Evolutionary conservation across 2,329 filamentous ascomycete genomes (phyloP), one percentile per base, ranked within the genome.

Genomic region (Lachnellula hyalina): DNA sequence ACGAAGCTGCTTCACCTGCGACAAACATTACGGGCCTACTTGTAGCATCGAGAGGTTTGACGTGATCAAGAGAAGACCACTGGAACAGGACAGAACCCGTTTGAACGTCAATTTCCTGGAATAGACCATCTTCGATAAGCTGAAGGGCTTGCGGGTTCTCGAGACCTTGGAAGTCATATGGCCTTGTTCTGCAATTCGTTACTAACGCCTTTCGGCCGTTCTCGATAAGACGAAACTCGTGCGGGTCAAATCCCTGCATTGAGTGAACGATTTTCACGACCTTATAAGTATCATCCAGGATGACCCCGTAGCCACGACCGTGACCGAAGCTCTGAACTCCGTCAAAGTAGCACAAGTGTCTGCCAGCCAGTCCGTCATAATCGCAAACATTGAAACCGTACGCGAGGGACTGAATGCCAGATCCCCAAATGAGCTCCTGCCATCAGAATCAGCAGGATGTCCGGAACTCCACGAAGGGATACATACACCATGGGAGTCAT

Each of bases 11-110:
- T 15, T n/a, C 8, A n/a, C 17, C 17, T 9, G 8, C 17, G 8
- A 15, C 40, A 8, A n/a, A 15, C 8, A 3, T 2, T 15, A 42
- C 17, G n/a, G 12, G 14, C n/a, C n/a, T n/a, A n/a, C 8, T 9
- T 15, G 40, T 38, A 5, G 23, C 23, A 15, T 36, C 42, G 12
- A 35, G 17, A 19, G 41, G 41, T n/a, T n/a, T 21, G 8, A 46
- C 19, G 55, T 75, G 72, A 57, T 74, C 71, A 47, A 72, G 59
- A 46, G 70, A 71, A 14, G 70, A 67, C 75, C 78, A 81, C 57
- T 79, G 73, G 55, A 80, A 80, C 4, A 79, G 48, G 25, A 79
- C 64, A 36, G 70, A 65, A 23, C 74, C 74, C 3, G 74, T 77
- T 4, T 71, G 71, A 11, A 80, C 69, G 56, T 80, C 73, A 21